Evolutionary conservation across 1,139 yeast genomes (phyloP).

Genomic region (Kluyveromyces sp.): DNA sequence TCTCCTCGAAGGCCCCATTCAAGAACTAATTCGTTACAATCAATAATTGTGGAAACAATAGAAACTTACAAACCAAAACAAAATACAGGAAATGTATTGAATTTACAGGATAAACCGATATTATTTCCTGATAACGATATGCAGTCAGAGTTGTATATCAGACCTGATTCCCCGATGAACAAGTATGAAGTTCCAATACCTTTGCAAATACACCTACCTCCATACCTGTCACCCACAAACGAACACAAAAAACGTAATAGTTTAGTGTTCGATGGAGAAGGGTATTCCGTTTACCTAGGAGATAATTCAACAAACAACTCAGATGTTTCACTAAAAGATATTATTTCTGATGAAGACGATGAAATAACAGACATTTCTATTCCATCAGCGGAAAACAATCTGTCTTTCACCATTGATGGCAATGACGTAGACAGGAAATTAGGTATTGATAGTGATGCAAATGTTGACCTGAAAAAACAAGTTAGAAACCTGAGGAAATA

Average conservation of each 20-base stretch:
- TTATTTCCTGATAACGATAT: slow-evolving; percentile 9
- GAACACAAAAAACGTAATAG: slow-evolving; percentile 19
- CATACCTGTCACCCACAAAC: slow-evolving; percentile 31
- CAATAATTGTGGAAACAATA: slow-evolving; percentile 24
- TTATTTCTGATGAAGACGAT: slow-evolving; percentile 5
- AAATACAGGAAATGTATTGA: neutral
- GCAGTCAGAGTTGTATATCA: slow-evolving; percentile 22
- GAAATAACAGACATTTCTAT: slow-evolving; percentile 18
- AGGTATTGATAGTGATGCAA: slow-evolving; percentile 28
- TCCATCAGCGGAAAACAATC: slow-evolving; percentile 23
- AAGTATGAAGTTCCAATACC: slow-evolving; percentile 31
- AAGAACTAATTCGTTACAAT: slow-evolving; percentile 21
- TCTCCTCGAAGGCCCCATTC: slow-evolving; percentile 2
- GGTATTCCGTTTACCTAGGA: slow-evolving; percentile 19
- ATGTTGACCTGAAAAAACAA: slow-evolving; percentile 26
- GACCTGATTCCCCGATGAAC: slow-evolving; percentile 32
- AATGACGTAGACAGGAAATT: slow-evolving; percentile 19
- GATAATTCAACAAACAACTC: slow-evolving; percentile 1
- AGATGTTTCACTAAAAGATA: neutral
- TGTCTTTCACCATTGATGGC: slow-evolving; percentile 20
- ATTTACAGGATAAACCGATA: slow-evolving; percentile 10
- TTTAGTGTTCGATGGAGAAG: slow-evolving; percentile 25
- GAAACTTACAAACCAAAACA: slow-evolving; percentile 10
- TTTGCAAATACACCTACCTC: slow-evolving; percentile 31
- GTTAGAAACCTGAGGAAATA: slow-evolving; percentile 19